Base-by-base conservation (phyloP, 2,329 filamentous ascomycete species). In the Alternaria gansuensis region DNA sequence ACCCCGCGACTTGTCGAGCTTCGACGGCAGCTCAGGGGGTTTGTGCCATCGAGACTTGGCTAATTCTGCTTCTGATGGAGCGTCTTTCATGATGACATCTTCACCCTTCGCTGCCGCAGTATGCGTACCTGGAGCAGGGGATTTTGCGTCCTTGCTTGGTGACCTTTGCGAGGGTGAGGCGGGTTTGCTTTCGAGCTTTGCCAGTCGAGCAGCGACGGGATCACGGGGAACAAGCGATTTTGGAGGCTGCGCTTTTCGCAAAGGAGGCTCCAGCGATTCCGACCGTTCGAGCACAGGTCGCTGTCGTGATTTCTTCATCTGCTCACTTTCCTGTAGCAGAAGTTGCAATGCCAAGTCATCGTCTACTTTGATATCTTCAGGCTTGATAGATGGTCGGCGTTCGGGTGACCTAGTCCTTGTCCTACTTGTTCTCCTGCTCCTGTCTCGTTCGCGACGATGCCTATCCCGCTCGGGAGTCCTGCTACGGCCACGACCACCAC, bases 181-280 rank as follows among this genome's bases (percentile, higher is more conserved):
- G 13, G 68, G 50, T 48, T 71, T 75, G 53, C 65, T 66, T 6
- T 75, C 74, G 2, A 71, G 63, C 39, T 69, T 76, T 10, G 68
- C 65, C n/a, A 75, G 62, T 31, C 73, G 69, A 28, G 67, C 57
- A 29, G 70, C 54, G 24, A 62, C 62, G 8, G 76, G 75, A 36
- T 77, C 75, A 46, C 75, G 69, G 5, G 75, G 74, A 1, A 75
- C 72, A 46, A 77, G 67, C 4, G 75, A 71, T 39, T 75, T 76
- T 13, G 74, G 74, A 8, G 74, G 70, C 1, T 74, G 74, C 13
- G 73, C 69, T 65, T 77, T 79, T 11, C 73, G 73, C 57, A 71
- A 63, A 17, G 77, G 77, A 36, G 76, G 75, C 51, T 79, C 76
- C 5, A 79, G 68, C 5, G 76, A 78, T 56, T 73, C 76, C 1